Evolutionary conservation across 148 eudicot species (phyloP), one percentile per base, ranked within the genome.

Genomic region (Fagopyrum esculentum): DNA sequence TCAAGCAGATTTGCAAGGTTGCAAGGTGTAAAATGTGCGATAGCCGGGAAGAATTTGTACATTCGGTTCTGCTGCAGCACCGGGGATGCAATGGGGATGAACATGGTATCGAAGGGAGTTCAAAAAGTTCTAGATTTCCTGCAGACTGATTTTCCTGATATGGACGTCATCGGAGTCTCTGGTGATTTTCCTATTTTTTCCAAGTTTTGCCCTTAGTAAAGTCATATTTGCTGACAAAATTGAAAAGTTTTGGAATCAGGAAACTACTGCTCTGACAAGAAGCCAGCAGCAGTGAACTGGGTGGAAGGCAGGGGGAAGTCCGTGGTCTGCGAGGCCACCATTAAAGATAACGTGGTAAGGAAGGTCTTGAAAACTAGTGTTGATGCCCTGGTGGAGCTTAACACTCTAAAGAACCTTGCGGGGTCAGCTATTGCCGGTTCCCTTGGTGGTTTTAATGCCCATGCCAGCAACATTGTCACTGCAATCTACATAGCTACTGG

Each of bases 211-310:
- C 63, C 66, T 8, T 49, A 49, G 52, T 49, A 49, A 49, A 49
- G 12, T 12, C 52, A 9, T 49, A 9, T 49, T 49, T 49, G 52
- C 52, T 49, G 12, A 49, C 9, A 49, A 49, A 49, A 10, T 12
- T 3, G 9, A 9, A 16, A 55, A 55, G 22, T 55, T 63, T 63
- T 63, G 44, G 45, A 13, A 44, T 35, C 81, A 86, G 89, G 90
- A 55, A 87, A 87, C 70, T 87, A 78, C 77, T 87, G 91, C 77
- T 85, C 91, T 16, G 91, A 88, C 77, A 88, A 86, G 82, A 88
- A 87, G 69, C 83, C 91, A 60, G 77, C 91, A 77, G 91, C 91
- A 52, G 87, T 88, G 40, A 88, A 88, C 43, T 88, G 91, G 91
- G 75, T 88, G 12, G 91, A 86, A 79, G 91, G 91, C 63, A 80